A percentile compares a stretch with the other conserved stretches of the same genome.
Evolutionary conservation across 2,329 filamentous ascomycete genomes (phyloP).

Genomic region (Claviceps digitariae): DNA sequence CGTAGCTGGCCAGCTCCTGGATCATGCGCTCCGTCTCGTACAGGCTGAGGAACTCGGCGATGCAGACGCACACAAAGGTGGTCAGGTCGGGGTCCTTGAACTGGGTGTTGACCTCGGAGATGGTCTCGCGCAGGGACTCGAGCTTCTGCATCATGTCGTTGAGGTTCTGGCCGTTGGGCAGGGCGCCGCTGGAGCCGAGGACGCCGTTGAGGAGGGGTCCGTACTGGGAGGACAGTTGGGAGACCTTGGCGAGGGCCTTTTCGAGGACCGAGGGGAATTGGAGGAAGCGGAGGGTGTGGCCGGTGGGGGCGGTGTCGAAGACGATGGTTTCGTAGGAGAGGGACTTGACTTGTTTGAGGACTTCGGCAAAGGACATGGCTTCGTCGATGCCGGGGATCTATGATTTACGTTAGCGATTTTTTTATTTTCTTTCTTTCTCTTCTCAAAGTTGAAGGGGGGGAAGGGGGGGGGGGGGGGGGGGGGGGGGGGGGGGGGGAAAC

Average conservation of each 20-base stretch:
- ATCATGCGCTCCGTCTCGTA: slow-evolving; percentile 99
- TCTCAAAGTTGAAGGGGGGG: too few species aligned
- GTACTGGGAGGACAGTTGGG: slow-evolving; percentile 85
- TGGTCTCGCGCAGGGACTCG: slow-evolving; percentile 83
- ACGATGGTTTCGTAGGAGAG: slow-evolving; percentile 98
- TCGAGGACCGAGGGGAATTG: slow-evolving; percentile 97
- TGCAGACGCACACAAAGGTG: slow-evolving; percentile 96
- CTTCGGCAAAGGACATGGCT: slow-evolving; percentile 98
- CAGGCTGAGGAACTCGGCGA: slow-evolving; percentile 88
- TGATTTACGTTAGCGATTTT: not conserved
- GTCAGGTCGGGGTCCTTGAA: slow-evolving; percentile 95
- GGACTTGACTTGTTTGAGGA: slow-evolving; percentile 97
- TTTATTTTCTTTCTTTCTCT: too few species aligned
- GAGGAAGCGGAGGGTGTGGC: slow-evolving; percentile 94
- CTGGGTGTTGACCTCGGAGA: slow-evolving; percentile 89
- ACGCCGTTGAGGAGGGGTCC: slow-evolving; percentile 92
- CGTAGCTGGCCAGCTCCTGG: slow-evolving; percentile 84
- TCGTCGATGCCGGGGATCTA: slow-evolving; percentile 97
- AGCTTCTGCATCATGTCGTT: slow-evolving; percentile 90
- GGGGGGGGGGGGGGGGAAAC: slow-evolving; percentile 14
- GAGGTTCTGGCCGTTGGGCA: slow-evolving; percentile 87
- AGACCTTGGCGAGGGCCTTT: slow-evolving; percentile 95
- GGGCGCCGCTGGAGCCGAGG: slow-evolving; percentile 58
- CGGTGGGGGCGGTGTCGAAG: slow-evolving; percentile 96
- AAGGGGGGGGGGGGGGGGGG: too few species aligned